Evolutionary conservation across 2,329 filamentous ascomycete genomes (phyloP).

Genomic region (Nothomitra cinnamomea): DNA sequence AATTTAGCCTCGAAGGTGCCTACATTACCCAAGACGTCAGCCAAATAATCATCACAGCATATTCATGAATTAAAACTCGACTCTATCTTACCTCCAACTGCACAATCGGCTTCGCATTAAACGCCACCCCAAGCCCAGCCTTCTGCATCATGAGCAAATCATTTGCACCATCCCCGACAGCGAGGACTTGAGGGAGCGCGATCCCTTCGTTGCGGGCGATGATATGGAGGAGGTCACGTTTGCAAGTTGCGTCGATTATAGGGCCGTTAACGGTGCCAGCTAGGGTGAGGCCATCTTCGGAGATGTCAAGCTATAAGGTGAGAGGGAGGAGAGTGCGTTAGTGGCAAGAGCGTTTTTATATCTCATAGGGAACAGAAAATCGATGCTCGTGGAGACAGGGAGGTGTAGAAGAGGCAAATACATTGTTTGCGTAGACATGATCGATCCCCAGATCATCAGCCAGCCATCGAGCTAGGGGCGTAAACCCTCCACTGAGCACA

Average conservation of each 20-base stretch:
- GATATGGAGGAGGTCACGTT: conserved; percentile 51
- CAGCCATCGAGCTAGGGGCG: conserved; percentile 76
- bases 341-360: too few relatives aligned
- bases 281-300: conserved; percentile 35
- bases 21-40: too few relatives aligned
- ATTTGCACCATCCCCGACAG: conserved; percentile 69
- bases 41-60: too few relatives aligned
- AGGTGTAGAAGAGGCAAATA: conserved; percentile 16
- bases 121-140: conserved; percentile 63
- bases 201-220: conserved; percentile 54
- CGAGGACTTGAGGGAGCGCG: conserved; percentile 47
- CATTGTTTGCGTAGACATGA: conserved; percentile 76
- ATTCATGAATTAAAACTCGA: too few relatives aligned
- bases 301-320: conserved; percentile 47
- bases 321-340: too few relatives aligned
- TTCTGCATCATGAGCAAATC: conserved; percentile 64
- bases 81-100: conserved; percentile 36
- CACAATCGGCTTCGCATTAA: conserved; percentile 70
- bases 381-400: neutral
- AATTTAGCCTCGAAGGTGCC: conserved; percentile 56
- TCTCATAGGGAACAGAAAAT: too few relatives aligned
- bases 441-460: conserved; percentile 67
- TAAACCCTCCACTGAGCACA: conserved; percentile 83
- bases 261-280: conserved; percentile 56
- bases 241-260: conserved; percentile 63